A percentile compares a stretch with the other conserved stretches of the same genome.
These are phyloP conservation scores for Cryomyces antarcticus DNA, from an alignment of 495 filamentous ascomycete species.

Conservation along the genomic window DNA sequence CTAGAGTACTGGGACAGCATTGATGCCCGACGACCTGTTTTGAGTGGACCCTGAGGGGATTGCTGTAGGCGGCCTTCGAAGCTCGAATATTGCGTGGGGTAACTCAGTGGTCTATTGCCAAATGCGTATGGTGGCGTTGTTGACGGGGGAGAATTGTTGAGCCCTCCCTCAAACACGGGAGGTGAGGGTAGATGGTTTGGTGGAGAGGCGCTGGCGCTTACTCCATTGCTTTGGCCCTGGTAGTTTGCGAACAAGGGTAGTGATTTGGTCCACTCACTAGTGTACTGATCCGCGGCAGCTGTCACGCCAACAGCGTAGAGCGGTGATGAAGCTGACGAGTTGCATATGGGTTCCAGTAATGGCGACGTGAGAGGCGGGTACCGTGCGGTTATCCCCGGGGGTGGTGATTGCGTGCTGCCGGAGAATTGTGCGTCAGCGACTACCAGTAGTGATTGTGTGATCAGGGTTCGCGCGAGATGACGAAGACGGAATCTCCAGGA, in stretches of 20 bases:
- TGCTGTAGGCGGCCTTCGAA: not conserved
- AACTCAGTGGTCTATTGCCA: not conserved
- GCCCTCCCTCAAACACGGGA: not conserved
- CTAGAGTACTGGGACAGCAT: not conserved
- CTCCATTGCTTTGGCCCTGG: not conserved
- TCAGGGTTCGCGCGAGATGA: not conserved
- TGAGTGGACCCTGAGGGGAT: not conserved
- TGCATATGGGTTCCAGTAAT: not conserved
- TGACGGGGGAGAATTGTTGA: not conserved
- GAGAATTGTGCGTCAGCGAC: not conserved
- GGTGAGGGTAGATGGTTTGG: not conserved
- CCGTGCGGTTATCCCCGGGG: not conserved
- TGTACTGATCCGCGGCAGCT: not conserved
- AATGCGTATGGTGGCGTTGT: not conserved
- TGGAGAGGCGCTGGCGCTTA: not conserved
- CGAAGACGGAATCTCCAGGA: not conserved
- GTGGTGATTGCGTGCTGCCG: not conserved
- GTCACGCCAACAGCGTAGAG: not conserved
- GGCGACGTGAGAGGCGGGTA: not conserved
- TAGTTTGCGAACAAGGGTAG: not conserved
- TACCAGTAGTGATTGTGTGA: not conserved
- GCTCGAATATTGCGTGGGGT: not conserved
- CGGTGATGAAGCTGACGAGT: not conserved
- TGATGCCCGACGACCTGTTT: not conserved
- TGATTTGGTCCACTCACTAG: not conserved